These are phyloP conservation scores for Lecanosticta acicola DNA, from an alignment of 2,329 filamentous ascomycete genomes.

Conservation along the genomic window DNA sequence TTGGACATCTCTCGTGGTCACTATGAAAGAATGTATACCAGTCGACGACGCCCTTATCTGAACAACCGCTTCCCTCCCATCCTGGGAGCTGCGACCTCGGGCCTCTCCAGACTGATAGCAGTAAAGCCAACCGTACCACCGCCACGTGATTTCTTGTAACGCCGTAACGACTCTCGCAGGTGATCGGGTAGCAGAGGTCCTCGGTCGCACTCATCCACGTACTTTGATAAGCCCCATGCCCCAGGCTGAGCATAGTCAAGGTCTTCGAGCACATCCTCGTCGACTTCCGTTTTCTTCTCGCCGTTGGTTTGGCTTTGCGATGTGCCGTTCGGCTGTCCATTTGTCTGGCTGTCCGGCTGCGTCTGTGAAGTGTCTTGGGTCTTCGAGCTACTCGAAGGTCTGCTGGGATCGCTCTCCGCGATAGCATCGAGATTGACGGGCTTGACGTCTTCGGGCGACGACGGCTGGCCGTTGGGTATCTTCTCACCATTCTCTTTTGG, in stretches of 20 bases:
- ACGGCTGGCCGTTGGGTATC: conserved; percentile 1
- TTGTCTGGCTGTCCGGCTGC: conserved; percentile 9
- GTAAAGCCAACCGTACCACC: conserved; percentile 54
- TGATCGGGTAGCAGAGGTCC: conserved; percentile 67
- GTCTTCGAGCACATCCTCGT: conserved; percentile 9
- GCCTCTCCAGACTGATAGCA: conserved; percentile 45
- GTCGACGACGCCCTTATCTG: no score
- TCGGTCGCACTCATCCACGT: conserved; percentile 36
- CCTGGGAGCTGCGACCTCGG: conserved; percentile 34
- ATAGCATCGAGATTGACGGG: conserved; percentile 4
- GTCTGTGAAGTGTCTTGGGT: conserved; percentile 21
- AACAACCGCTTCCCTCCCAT: conserved; percentile 45
- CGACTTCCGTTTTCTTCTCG: conserved; percentile 4
- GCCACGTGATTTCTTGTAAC: conserved; percentile 59
- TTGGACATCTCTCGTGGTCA: no score
- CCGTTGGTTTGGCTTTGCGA: conserved; percentile 2
- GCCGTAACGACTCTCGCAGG: conserved; percentile 64
- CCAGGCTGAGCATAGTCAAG: conserved; percentile 17
- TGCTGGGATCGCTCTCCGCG: conserved; percentile 64
- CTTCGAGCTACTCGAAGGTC: conserved; percentile 53
- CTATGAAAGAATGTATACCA: no score
- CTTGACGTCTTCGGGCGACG: neutral
- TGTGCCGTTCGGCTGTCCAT: conserved; percentile 2
- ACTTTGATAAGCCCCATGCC: conserved; percentile 23
- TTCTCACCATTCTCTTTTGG: conserved; percentile 9